Evolutionary conservation across 768 basidiomycete species (phyloP).

Genomic region (Fistulinella prunicolor): DNA sequence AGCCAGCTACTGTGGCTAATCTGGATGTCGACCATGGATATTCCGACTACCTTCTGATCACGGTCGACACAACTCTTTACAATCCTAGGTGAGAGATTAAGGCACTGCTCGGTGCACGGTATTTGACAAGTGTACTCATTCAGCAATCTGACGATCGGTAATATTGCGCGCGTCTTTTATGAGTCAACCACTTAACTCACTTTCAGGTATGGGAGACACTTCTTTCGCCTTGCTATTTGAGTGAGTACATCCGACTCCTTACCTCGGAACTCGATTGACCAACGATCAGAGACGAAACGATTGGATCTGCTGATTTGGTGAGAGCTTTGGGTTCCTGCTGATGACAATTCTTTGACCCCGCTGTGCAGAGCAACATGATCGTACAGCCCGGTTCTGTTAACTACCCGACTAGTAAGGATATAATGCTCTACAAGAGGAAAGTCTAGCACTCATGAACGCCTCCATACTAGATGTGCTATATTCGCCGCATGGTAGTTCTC

Average conservation of each 20-base stretch:
- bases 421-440: background rate
- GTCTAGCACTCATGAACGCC: conserved; percentile 10
- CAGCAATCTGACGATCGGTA: conserved; percentile 40
- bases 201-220: conserved; percentile 59
- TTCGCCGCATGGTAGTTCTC: conserved; percentile 51
- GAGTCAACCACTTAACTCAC: conserved; percentile 37
- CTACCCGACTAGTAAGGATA: conserved; percentile 50
- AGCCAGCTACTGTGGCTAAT: conserved; percentile 52
- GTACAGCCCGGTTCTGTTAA: conserved; percentile 56
- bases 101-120: background rate
- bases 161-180: background rate
- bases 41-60: conserved; percentile 65
- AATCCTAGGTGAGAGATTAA: conserved; percentile 54
- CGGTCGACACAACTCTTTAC: conserved; percentile 54
- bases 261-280: conserved; percentile 9
- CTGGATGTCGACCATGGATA: conserved; percentile 70
- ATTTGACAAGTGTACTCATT: conserved; percentile 1
- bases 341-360: conserved; percentile 1
- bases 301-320: conserved; percentile 60
- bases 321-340: conserved; percentile 10
- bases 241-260: too few species aligned
- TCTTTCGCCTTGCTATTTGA: conserved; percentile 57
- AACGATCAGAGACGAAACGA: conserved; percentile 40
- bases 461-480: conserved; percentile 51
- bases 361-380: conserved; percentile 46